Conservation (phyloP, 306 rosid genomes). For the Benincasa hispida region DNA sequence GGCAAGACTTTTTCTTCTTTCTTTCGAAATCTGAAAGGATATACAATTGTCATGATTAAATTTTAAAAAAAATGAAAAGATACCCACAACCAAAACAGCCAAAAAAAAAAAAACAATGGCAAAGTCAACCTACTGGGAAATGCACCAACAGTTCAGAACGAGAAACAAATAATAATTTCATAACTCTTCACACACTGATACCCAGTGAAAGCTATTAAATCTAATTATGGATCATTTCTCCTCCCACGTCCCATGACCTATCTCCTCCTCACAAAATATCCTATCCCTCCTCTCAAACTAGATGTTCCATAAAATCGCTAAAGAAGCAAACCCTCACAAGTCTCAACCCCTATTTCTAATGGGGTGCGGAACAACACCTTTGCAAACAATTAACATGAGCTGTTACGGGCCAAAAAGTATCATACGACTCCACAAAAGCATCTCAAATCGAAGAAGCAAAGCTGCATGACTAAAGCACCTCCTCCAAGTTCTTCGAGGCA, state of each 20-base stretch:
- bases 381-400: neutral
- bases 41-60: neutral
- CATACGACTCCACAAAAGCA: neutral
- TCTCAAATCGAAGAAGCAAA: neutral
- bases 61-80: neutral
- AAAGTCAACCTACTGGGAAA: neutral
- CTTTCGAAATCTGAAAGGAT: neutral
- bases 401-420: neutral
- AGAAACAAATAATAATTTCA: neutral
- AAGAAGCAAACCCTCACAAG: neutral
- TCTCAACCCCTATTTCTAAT: neutral
- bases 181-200: neutral
- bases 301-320: neutral
- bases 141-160: neutral
- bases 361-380: no score
- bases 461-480: neutral
- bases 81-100: neutral
- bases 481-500: no score
- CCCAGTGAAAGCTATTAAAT: neutral
- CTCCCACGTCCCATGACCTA: neutral
- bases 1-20: neutral
- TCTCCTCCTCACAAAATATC: neutral
- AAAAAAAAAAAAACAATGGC: neutral
- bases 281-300: neutral
- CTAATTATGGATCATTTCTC: neutral